Conservation (phyloP, 2,329 filamentous ascomycete species). For the Dothidotthia symphoricarpi region DNA sequence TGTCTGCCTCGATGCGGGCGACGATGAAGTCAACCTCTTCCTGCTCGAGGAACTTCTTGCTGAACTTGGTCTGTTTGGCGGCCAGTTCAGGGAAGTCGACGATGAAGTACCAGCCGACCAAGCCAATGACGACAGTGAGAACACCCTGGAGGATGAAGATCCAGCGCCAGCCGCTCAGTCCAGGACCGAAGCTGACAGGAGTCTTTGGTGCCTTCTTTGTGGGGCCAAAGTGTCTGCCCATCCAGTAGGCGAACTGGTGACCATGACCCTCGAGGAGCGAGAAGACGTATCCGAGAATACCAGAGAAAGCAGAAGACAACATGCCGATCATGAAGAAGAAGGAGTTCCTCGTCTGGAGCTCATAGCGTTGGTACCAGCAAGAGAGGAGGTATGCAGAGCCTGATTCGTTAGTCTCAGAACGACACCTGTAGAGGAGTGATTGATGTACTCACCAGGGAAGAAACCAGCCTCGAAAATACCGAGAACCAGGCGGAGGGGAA, state of each 20-base stretch:
- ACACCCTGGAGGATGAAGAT: conserved; percentile 28
- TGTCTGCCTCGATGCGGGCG: conserved; percentile 28
- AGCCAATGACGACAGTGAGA: conserved; percentile 19
- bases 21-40: conserved; percentile 30
- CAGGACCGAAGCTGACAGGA: conserved; percentile 31
- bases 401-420: conserved; percentile 3
- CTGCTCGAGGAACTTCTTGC: conserved; percentile 27
- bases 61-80: conserved; percentile 16
- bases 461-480: conserved; percentile 31
- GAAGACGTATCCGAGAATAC: conserved; percentile 35
- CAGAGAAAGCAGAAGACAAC: conserved; percentile 25
- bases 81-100: conserved; percentile 30
- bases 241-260: conserved; percentile 23
- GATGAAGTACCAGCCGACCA: conserved; percentile 25
- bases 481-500: conserved; percentile 22
- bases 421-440: not conserved
- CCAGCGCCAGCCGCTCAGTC: conserved; percentile 28
- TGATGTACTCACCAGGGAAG: conserved; percentile 20
- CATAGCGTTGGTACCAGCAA: conserved; percentile 59
- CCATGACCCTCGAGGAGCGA: conserved; percentile 52
- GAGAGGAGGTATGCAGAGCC: conserved; percentile 52
- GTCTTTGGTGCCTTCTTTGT: conserved; percentile 23
- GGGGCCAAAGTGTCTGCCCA: conserved; percentile 33
- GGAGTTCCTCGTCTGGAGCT: conserved; percentile 55
- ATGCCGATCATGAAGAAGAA: conserved; percentile 51